phyloP scores from a whole-genome alignment of 495 filamentous ascomycete genomes.

The Gamarada debralockiae region DNA sequence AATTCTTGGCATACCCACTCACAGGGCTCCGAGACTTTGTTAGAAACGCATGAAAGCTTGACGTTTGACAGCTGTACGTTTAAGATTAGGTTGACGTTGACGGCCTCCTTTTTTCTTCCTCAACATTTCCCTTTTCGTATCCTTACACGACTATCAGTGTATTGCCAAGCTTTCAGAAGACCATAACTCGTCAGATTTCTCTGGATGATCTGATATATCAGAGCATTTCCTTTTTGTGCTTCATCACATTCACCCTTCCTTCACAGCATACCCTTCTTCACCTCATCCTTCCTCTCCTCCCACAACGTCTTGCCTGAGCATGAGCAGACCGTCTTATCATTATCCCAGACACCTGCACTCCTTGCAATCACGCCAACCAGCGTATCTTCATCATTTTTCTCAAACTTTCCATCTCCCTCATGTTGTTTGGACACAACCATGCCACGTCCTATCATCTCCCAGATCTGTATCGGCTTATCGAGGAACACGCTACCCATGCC shows the following conservation, averaged over 20 bases:
- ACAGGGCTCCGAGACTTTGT: slow-evolving; percentile 9
- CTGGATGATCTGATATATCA: slow-evolving; percentile 22
- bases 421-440: slow-evolving; percentile 71
- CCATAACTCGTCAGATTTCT: slow-evolving; percentile 4
- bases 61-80: slow-evolving; percentile 14
- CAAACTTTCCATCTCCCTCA: slow-evolving; percentile 43
- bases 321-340: slow-evolving; percentile 92
- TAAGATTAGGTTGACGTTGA: neutral
- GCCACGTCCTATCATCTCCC: slow-evolving; percentile 92
- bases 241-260: too few relatives aligned
- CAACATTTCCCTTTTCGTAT: slow-evolving; percentile 5
- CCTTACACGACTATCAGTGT: slow-evolving; percentile 6
- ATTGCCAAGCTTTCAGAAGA: neutral
- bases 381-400: slow-evolving; percentile 72
- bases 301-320: slow-evolving; percentile 97
- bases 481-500: slow-evolving; percentile 74
- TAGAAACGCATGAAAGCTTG: slow-evolving; percentile 22
- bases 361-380: slow-evolving; percentile 89
- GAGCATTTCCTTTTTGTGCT: slow-evolving; percentile 65
- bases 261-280: slow-evolving; percentile 69
- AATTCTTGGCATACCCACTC: slow-evolving; percentile 10
- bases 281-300: slow-evolving; percentile 92
- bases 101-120: slow-evolving; percentile 1
- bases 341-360: slow-evolving; percentile 96
- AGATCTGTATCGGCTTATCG: slow-evolving; percentile 77